These are phyloP conservation scores for Cyberlindnera japonica DNA, from an alignment of 805 yeast species.

Conservation along the genomic window DNA sequence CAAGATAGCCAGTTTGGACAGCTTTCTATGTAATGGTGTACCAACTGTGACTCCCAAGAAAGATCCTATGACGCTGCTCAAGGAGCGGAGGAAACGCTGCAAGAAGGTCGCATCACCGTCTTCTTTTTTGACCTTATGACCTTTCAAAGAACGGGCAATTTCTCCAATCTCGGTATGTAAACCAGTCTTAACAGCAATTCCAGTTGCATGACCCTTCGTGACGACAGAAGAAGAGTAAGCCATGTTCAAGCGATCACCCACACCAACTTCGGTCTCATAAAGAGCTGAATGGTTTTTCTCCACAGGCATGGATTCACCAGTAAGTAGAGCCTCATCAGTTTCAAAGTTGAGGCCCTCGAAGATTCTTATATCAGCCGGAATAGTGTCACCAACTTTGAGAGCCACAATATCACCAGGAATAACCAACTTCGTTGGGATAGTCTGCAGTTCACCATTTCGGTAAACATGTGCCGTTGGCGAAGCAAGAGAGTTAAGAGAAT, in stretches of 20 bases:
- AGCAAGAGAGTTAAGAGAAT: conserved; percentile 59
- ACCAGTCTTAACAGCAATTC: conserved; percentile 67
- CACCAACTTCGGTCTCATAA: conserved; percentile 44
- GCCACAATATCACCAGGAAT: conserved; percentile 72
- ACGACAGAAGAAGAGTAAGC: conserved; percentile 67
- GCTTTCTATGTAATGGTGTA: conserved; percentile 74
- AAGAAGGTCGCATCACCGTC: conserved; percentile 37
- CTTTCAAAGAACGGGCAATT: conserved; percentile 58
- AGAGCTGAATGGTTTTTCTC: conserved; percentile 44
- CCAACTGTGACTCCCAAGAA: conserved; percentile 75
- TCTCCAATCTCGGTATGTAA: conserved; percentile 69
- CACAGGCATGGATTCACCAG: conserved; percentile 68
- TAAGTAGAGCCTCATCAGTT: conserved; percentile 63
- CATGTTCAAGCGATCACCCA: conserved; percentile 73
- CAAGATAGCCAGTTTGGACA: conserved; percentile 72
- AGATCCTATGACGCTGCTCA: conserved; percentile 55
- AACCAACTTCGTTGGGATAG: conserved; percentile 58
- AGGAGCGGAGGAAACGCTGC: conserved; percentile 36
- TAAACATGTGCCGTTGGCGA: conserved; percentile 69
- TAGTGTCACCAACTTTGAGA: conserved; percentile 66
- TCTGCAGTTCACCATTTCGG: conserved; percentile 53
- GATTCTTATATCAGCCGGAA: conserved; percentile 71
- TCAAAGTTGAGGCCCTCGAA: conserved; percentile 59
- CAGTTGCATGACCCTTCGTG: conserved; percentile 71
- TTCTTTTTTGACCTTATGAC: conserved; percentile 39